Base-by-base conservation (phyloP, 108 stramenopile genomes). In the Skeletonema menzelii region DNA sequence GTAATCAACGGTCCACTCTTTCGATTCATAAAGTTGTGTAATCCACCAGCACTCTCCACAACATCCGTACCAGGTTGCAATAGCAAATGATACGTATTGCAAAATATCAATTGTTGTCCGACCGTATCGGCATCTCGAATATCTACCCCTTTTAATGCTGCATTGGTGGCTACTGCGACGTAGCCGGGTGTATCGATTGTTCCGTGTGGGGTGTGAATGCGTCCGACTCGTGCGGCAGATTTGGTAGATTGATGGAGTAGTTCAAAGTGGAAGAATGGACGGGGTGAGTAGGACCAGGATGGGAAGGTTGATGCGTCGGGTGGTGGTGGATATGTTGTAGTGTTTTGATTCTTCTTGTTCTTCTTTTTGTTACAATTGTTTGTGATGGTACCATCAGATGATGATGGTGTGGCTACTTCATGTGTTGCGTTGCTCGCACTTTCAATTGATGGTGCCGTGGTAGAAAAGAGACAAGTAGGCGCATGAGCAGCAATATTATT, bases 121-220 rank as follows among this genome's bases (percentile, higher is more conserved):
- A 85, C 65, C 4, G 73, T 59, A 73, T 90, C 87, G 49, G 93
- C 97, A 27, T 84, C 75, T 10, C 86, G 87, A 64, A 91, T 88
- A 47, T 91, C 90, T 0, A 94, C 90, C 10, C 89, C 90, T 67
- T 93, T 93, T 32, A 96, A 78, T 7, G 94, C 93, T 3, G 88
- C 97, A 70, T 97, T 97, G 80, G 97, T 97, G 0, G 95, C 97
- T 11, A 97, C 97, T 1, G 95, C 88, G 10, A 97, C 97, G 65
- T 93, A 97, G 44, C 90, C 86, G 11, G 97, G 97, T 46, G 91
- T 93, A 56, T 92, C 86, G 19, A 95, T 82, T 8, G 73, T 81
- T 6, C 93, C 93, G 55, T 95, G 91, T 0, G 93, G 91, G 0
- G 89, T 90, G 60, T 82, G 83, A 20, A 90, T 88, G 24, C 87